Evolutionary conservation across 768 basidiomycete species (phyloP), one percentile per base, ranked within the genome.

Genomic region (Naematelia aurantialba): DNA sequence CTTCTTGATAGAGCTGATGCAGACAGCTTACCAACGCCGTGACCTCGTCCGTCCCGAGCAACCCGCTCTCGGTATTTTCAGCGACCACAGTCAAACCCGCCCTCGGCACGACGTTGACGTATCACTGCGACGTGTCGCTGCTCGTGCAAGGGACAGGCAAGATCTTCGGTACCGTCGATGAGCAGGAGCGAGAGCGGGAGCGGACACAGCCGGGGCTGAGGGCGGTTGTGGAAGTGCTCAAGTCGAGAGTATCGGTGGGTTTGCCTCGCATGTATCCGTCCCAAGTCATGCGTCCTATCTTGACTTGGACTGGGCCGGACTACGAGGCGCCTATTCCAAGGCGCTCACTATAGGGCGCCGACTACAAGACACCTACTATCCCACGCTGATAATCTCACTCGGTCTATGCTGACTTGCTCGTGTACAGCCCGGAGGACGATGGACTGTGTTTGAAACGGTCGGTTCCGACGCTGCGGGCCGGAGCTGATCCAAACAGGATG

Each of bases 371-470:
- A n/a, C n/a, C n/a, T n/a, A n/a, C n/a, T n/a, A n/a, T n/a, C n/a
- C n/a, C n/a, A n/a, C 42, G 42, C 19, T 12, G 12, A 44, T 44
- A 44, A 44, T 44, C 42, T 44, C 42, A 12, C 42, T 44, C 42
- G 12, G 42, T 19, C 19, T 12, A 44, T 12, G 12, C 19, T 44
- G 12, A 44, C 19, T 19, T 44, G 12, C 19, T 19, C 42, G 12
- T 44, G 12, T 44, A 12, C 12, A 72, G 68, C 53, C 60, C 4
- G 51, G 58, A 1, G 71, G 71, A 4, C 22, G 22, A 27, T 73
- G 71, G 72, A 50, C 61, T 2, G 69, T 73, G 10, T 66, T 69
- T 45, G 72, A 73, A 48, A 73, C 72, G 24, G 72, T 70, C 48
- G 57, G 71, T 47, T 49, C 2, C 50, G n/a, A 44, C n/a, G 52